Conservation (phyloP, 176 grass and related monocot genomes). For the Hyparrhenia diplandra region DNA sequence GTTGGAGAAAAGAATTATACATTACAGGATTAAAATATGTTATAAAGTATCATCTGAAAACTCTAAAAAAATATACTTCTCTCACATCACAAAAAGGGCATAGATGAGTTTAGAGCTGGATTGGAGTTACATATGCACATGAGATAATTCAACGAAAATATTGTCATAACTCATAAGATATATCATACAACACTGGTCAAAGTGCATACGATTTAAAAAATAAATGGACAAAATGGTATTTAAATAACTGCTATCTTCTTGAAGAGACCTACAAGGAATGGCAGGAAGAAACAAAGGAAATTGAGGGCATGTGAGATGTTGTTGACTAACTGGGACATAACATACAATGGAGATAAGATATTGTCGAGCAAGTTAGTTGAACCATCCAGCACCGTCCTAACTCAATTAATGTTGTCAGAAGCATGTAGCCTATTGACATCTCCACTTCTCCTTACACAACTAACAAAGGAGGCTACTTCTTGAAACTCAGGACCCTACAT, state of each 20-base stretch:
- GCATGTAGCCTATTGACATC: conserved; percentile 1
- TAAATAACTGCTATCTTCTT: not conserved
- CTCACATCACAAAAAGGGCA: not conserved
- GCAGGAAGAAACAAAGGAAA: conserved; percentile 29
- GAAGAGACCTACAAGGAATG: not conserved
- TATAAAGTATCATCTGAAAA: not conserved
- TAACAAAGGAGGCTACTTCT: too few relatives aligned
- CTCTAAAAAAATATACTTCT: not conserved
- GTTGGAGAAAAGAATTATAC: too few relatives aligned
- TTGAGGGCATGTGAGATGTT: conserved; percentile 5
- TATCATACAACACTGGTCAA: not conserved
- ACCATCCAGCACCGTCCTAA: conserved; percentile 20
- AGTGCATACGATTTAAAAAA: not conserved
- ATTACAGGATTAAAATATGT: too few relatives aligned
- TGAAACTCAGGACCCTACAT: conserved; percentile 27
- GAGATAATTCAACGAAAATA: conserved; percentile 9
- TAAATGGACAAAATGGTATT: not conserved
- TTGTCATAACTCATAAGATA: too few relatives aligned
- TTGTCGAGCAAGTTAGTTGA: conserved; percentile 9
- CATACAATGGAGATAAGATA: too few relatives aligned
- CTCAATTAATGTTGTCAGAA: conserved; percentile 8
- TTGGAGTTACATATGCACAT: not conserved
- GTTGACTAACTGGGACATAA: too few relatives aligned
- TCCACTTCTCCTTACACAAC: not conserved
- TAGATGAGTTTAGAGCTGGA: not conserved